phyloP scores from a whole-genome alignment of 169 alveolate species.

The Plasmodium gonderi region DNA sequence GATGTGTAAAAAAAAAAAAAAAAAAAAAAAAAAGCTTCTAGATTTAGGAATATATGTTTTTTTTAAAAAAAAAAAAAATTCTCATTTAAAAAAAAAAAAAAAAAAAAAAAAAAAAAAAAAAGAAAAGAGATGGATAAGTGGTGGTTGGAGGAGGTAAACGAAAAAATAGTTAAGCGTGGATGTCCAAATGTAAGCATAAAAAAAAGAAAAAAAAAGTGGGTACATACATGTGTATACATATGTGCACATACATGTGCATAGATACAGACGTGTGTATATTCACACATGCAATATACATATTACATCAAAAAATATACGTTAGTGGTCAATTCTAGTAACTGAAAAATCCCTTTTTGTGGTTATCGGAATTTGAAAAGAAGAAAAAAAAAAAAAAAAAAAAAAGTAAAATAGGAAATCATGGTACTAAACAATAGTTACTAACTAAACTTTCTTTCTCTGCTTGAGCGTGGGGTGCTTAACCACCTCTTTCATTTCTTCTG shows the following conservation, averaged over 20 bases:
- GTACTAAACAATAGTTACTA: background rate
- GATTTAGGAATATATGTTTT: no score
- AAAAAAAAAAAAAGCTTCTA: background rate
- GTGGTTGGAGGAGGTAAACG: no score
- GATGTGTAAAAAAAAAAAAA: background rate
- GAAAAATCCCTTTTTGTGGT: no score
- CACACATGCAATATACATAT: no score
- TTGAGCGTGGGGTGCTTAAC: constrained; percentile 17
- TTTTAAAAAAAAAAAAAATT: background rate
- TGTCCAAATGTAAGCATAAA: no score
- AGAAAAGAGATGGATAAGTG: no score
- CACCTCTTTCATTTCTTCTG: background rate
- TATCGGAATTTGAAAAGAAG: background rate
- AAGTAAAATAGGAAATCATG: background rate
- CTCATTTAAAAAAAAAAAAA: no score
- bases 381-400: background rate
- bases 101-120: no score
- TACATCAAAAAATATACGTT: no score
- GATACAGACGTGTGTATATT: no score
- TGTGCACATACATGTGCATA: background rate
- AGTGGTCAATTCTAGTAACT: no score
- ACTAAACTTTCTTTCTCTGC: constrained; percentile 12
- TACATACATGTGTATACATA: background rate
- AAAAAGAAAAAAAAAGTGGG: background rate
- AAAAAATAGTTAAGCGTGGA: no score